Evolutionary conservation across 2,329 filamentous ascomycete species (phyloP).

Genomic region (Penicillium sp.): DNA sequence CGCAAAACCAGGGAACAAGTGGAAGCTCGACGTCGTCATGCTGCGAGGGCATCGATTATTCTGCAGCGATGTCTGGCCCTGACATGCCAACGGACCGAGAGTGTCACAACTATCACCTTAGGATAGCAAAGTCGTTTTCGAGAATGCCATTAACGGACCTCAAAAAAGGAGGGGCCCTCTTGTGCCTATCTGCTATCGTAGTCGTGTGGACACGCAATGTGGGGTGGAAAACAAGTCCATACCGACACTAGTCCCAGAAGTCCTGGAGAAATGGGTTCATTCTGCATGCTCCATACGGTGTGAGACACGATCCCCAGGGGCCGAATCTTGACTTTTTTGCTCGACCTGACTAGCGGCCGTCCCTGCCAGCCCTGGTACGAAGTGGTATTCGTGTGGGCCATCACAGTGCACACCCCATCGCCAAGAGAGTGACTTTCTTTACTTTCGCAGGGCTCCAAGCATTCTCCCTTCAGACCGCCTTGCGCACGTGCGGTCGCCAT

Average conservation of each 20-base stretch:
- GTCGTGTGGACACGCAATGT: conserved; percentile 12
- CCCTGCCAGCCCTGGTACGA: not conserved
- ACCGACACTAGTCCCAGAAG: conserved; percentile 2
- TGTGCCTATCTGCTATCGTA: conserved; percentile 19
- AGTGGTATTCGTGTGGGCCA: conserved; percentile 4
- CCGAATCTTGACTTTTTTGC: conserved; percentile 1
- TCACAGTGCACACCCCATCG: no score
- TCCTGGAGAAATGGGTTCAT: conserved; percentile 2
- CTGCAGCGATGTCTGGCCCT: not conserved
- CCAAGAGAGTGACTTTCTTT: not conserved
- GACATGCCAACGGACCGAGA: not conserved
- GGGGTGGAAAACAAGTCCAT: conserved; percentile 18
- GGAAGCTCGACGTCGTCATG: not conserved
- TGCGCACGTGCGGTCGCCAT: conserved; percentile 26
- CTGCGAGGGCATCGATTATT: not conserved
- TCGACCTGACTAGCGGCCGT: no score
- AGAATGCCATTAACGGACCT: not conserved
- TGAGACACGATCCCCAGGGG: conserved; percentile 5
- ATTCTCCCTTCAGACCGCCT: conserved; percentile 24
- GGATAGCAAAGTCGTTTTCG: not conserved
- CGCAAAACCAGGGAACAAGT: not conserved
- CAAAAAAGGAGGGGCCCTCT: conserved; percentile 10
- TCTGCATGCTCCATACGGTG: conserved; percentile 7
- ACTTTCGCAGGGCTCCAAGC: not conserved
- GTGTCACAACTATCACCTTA: not conserved